Evolutionary conservation across 768 basidiomycete species (phyloP), one percentile per base, ranked within the genome.

Genomic region (Dentipellis sp.): DNA sequence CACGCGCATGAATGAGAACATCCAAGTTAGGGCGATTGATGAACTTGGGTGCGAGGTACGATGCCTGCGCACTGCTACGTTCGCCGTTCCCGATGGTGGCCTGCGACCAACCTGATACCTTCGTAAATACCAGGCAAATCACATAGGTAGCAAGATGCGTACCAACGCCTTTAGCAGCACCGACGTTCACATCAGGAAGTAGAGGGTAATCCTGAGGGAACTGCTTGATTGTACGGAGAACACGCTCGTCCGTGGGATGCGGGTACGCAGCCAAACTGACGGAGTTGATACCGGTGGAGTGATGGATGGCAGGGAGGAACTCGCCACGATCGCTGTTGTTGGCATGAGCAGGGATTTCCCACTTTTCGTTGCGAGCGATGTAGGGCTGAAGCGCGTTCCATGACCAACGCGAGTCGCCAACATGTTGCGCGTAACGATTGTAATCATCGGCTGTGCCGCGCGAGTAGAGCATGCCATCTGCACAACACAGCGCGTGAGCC

Each of bases 121-220:
- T 29, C 29, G 29, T 29, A 6, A 29, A 29, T 29, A 29, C 6
- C 29, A 45, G 42, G 42, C 42, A 17, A n/a, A n/a, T 2, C 42
- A 3, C n/a, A n/a, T 45, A 17, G 10, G 42, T 5, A 45, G 1
- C 10, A 6, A 45, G n/a, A n/a, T 29, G 9, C 70, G 52, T 36
- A 75, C 77, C 71, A 42, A 76, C 47, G 4, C 78, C 78, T 7
- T 75, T 53, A 0, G 71, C 69, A 9, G 61, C 64, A 10, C 78
- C 78, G 23, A 70, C 69, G 57, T 78, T 77, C 55, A 67, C 66
- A 59, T 79, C 78, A 11, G 63, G 36, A 57, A 73, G 74, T 56
- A 66, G 76, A 3, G 72, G 67, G 57, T 72, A 78, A 47, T 72
- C 69, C 34, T 72, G 68, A 1, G 64, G 62, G 34, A 62, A 56